These are phyloP conservation scores for Pythium sp. DNA, from an alignment of 352 stramenopile species.

Conservation along the genomic window DNA sequence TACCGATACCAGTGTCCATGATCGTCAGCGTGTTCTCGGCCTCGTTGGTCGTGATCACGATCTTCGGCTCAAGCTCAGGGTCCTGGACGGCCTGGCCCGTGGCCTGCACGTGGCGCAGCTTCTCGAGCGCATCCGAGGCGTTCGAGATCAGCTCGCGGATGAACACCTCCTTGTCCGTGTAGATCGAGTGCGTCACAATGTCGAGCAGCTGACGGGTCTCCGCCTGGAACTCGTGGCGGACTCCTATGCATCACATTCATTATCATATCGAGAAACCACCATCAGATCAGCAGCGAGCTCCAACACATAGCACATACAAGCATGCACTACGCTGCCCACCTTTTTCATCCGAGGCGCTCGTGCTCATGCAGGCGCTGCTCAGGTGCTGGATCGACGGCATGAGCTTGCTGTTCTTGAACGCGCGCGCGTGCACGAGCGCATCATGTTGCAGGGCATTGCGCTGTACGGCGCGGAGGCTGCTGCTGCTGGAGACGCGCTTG, in stretches of 20 bases:
- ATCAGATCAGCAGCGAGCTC: background rate
- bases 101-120: slow-evolving; percentile 94
- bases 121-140: slow-evolving; percentile 98
- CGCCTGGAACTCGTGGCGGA: slow-evolving; percentile 92
- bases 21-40: slow-evolving; percentile 96
- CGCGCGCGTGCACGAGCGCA: slow-evolving; percentile 8
- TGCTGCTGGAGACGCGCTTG: slow-evolving; percentile 12
- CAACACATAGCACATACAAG: background rate
- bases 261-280: background rate
- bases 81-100: slow-evolving; percentile 68
- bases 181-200: slow-evolving; percentile 99
- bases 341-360: slow-evolving; percentile 40
- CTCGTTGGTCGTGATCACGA: slow-evolving; percentile 96
- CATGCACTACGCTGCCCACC: slow-evolving; percentile 16
- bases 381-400: slow-evolving; percentile 34
- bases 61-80: slow-evolving; percentile 92
- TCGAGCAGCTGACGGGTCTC: slow-evolving; percentile 95
- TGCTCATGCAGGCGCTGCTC: slow-evolving; percentile 32
- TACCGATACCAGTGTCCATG: slow-evolving; percentile 97
- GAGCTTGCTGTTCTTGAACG: slow-evolving; percentile 27
- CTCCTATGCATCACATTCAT: slow-evolving; percentile 22
- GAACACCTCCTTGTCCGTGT: slow-evolving; percentile 99
- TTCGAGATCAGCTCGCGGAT: slow-evolving; percentile 99
- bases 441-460: slow-evolving; percentile 14
- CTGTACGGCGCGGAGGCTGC: slow-evolving; percentile 18